Evolutionary conservation across 2,329 filamentous ascomycete species (phyloP).

Genomic region (Lachnellula willkommii): DNA sequence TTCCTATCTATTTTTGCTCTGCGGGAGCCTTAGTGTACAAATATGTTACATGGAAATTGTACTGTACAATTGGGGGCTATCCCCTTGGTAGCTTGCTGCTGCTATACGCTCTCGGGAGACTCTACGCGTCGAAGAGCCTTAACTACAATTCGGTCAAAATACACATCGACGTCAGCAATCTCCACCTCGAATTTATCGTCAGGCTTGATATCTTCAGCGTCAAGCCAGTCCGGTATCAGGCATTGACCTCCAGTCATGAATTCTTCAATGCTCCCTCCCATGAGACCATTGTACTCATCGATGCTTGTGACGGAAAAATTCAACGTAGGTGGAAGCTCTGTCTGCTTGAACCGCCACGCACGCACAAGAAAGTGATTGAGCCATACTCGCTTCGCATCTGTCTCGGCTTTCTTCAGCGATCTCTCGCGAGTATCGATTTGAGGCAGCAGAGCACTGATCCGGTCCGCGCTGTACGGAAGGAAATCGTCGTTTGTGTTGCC

Average conservation of each 20-base stretch:
- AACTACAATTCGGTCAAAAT: conserved; percentile 42
- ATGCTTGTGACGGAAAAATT: conserved; percentile 16
- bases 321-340: conserved; percentile 43
- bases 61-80: neutral
- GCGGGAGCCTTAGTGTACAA: too few relatives aligned
- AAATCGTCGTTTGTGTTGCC: conserved; percentile 29
- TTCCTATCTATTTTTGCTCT: neutral
- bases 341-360: conserved; percentile 51
- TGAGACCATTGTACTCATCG: neutral
- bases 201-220: conserved; percentile 36
- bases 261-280: neutral
- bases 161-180: conserved; percentile 49
- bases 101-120: neutral
- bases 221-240: conserved; percentile 7
- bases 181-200: conserved; percentile 54
- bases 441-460: conserved; percentile 26
- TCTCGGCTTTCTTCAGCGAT: conserved; percentile 12
- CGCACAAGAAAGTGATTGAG: conserved; percentile 55
- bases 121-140: conserved; percentile 34
- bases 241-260: conserved; percentile 11
- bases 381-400: conserved; percentile 43
- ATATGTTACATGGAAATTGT: neutral
- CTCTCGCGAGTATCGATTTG: conserved; percentile 26
- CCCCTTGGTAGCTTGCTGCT: neutral
- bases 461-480: conserved; percentile 28